Evolutionary conservation across 352 stramenopile genomes (phyloP).

Genomic region (Phytophthora pseudosyringae): DNA sequence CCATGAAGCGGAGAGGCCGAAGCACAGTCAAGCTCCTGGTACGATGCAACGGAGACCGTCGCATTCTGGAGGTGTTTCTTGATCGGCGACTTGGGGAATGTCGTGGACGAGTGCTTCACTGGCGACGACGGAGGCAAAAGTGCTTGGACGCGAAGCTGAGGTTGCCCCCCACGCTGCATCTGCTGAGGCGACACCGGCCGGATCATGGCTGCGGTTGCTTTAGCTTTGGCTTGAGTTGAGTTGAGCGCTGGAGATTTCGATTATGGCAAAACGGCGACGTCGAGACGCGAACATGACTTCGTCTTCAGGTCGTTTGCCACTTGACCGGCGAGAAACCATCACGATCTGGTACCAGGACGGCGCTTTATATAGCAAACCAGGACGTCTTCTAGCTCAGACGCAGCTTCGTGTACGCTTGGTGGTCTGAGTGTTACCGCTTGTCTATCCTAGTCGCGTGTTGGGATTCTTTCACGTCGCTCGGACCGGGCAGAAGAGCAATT

Average conservation of each 20-base stretch:
- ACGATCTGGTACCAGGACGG: background rate
- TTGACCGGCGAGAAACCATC: constrained; percentile 4
- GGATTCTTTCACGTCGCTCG: constrained; percentile 10
- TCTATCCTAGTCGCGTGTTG: constrained; percentile 13
- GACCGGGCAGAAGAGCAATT: background rate
- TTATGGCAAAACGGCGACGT: constrained; percentile 6
- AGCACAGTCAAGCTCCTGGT: background rate
- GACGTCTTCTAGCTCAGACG: too few species aligned
- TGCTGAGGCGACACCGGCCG: constrained; percentile 33
- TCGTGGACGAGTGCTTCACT: constrained; percentile 10
- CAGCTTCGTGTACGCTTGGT: too few species aligned
- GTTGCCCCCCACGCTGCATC: constrained; percentile 22
- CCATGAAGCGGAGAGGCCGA: constrained; percentile 16
- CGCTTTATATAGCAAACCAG: background rate
- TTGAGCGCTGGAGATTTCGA: constrained; percentile 23
- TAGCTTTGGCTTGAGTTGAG: constrained; percentile 19
- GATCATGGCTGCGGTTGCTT: constrained; percentile 23
- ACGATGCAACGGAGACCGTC: constrained; percentile 2
- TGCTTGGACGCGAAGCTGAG: constrained; percentile 12
- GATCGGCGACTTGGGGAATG: constrained; percentile 47
- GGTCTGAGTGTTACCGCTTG: constrained; percentile 3
- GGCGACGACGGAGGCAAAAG: constrained; percentile 2
- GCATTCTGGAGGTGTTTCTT: constrained; percentile 62
- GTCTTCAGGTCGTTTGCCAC: background rate
- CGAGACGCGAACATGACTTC: background rate